Evolutionary conservation across 768 basidiomycete species (phyloP).

Genomic region (Crassisporium funariophilum): DNA sequence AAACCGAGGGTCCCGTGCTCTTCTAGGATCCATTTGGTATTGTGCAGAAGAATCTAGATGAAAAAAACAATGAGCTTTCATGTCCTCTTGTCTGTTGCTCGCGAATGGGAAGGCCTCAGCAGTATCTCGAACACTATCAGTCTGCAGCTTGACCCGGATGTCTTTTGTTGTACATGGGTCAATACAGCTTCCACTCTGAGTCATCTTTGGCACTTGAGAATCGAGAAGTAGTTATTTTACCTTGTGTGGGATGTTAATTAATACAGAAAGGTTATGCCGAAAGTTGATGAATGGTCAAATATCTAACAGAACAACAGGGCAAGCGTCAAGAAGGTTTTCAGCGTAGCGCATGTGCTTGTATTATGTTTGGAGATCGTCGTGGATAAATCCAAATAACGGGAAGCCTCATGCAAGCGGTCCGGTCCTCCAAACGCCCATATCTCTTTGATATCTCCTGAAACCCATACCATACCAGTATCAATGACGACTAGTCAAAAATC

Average conservation of each 20-base stretch:
- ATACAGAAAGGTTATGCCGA: too few relatives aligned
- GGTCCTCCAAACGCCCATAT: too few relatives aligned
- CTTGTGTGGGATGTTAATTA: too few relatives aligned
- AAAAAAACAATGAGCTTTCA: constrained; percentile 4
- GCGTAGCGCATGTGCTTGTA: too few relatives aligned
- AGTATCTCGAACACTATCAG: constrained; percentile 89
- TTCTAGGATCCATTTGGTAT: constrained; percentile 71
- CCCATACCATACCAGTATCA: too few relatives aligned
- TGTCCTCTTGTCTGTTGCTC: too few relatives aligned
- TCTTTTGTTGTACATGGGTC: constrained; percentile 46
- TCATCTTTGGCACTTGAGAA: constrained; percentile 56
- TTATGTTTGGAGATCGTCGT: too few relatives aligned
- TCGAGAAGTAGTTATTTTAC: constrained; percentile 7
- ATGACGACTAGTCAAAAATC: not conserved
- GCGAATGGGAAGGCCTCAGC: constrained; percentile 57
- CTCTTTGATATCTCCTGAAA: too few relatives aligned
- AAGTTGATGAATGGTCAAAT: too few relatives aligned
- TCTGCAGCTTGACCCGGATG: constrained; percentile 73
- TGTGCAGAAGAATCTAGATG: constrained; percentile 11
- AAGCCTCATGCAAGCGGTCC: too few relatives aligned
- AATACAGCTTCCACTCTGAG: constrained; percentile 92
- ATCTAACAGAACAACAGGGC: constrained; percentile 8
- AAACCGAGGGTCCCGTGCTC: constrained; percentile 80
- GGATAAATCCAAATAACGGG: too few relatives aligned
- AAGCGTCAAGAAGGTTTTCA: too few relatives aligned